phyloP scores from a whole-genome alignment of 2,329 filamentous ascomycete species.

The Beauveria sp. region DNA sequence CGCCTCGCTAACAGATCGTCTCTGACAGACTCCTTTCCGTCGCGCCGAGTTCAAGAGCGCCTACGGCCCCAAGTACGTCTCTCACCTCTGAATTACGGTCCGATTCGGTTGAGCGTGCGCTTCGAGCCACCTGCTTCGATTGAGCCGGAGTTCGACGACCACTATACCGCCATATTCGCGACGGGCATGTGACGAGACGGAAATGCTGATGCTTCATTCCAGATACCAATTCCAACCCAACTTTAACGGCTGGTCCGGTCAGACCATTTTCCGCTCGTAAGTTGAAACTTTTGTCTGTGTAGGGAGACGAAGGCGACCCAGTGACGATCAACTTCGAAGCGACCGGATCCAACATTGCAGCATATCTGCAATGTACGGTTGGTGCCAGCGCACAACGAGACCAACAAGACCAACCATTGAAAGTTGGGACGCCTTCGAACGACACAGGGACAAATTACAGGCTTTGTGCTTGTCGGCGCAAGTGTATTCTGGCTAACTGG shows the following conservation, averaged over 20 bases:
- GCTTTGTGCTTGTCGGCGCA: not conserved
- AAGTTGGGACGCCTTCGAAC: not conserved
- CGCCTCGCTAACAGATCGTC: slow-evolving; percentile 14
- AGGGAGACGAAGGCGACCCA: not conserved
- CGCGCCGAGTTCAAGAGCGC: slow-evolving; percentile 49
- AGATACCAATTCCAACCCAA: slow-evolving; percentile 56
- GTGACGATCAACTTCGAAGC: not conserved
- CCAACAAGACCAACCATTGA: not conserved
- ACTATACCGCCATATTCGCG: not conserved
- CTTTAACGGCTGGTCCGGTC: slow-evolving; percentile 43
- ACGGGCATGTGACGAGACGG: slow-evolving; percentile 4
- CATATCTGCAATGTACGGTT: not conserved
- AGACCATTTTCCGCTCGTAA: slow-evolving; percentile 44
- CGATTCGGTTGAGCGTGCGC: not conserved
- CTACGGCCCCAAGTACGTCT: slow-evolving; percentile 57
- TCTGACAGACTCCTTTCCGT: slow-evolving; percentile 37
- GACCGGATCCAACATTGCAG: no score
- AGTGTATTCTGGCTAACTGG: not conserved
- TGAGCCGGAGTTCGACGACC: not conserved
- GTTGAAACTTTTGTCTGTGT: slow-evolving; percentile 18
- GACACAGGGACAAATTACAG: not conserved
- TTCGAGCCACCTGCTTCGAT: not conserved
- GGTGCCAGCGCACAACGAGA: not conserved
- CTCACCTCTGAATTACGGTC: not conserved
- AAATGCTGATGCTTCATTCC: slow-evolving; percentile 21